Evolutionary conservation across 768 basidiomycete species (phyloP), one percentile per base, ranked within the genome.

Genomic region (Collybia sp.): DNA sequence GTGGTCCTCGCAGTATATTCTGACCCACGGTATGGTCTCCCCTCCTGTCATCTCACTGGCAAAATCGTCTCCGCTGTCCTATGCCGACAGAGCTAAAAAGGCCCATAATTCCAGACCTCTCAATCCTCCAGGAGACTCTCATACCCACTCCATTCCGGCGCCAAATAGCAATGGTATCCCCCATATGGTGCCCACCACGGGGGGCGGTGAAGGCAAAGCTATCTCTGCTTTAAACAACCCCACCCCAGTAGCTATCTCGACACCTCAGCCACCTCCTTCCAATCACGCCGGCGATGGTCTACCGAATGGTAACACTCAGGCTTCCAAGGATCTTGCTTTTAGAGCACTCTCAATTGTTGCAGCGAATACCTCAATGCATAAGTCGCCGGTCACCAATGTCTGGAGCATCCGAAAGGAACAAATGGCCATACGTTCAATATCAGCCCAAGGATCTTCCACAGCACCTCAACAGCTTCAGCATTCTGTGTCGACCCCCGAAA

Each of bases 71-170:
- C 60, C 70, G 46, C 70, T 80, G 41, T 83, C 82, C 20, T 85
- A 84, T 52, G 78, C 77, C 32, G 71, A 79, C 42, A 72, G 71
- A 38, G 77, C 73, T 48, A 76, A 70, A 63, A 75, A 70, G 55
- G 73, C 73, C 2, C 65, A 76, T 49, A 66, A 63, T 44, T 62
- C 65, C 45, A 63, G 53, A 39, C 57, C 61, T 30, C 55, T 59
- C 18, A 60, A 54, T 53, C 50, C 62, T 33, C 47, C 47, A n/a
- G 47, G 42, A 35, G 35, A 51, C 49, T 41, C 34, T 25, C 43
- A 37, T 44, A 41, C 47, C 30, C 25, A 4, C 25, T 3, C 25
- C 25, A 25, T 25, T 25, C 25, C 25, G 8, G 25, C 25, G 8
- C 8, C 25, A 8, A 25, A 25, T 25, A 25, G 25, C 25, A 25